A percentile compares a stretch with the other conserved stretches of the same genome.
Conservation (phyloP, 305 asterid species). For the Fraxinus ornus region DNA sequence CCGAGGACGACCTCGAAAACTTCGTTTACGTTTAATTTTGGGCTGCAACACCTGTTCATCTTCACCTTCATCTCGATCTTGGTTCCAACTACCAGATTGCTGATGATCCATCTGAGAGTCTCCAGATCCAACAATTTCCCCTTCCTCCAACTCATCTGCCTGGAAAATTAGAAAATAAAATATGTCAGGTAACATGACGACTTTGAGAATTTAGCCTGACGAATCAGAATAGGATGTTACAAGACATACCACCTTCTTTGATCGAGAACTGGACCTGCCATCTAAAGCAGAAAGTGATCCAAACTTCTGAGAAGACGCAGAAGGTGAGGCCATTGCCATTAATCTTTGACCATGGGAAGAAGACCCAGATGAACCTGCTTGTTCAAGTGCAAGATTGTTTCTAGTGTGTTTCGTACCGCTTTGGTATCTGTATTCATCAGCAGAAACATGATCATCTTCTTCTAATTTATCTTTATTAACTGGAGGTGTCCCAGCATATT, state of each 20-base stretch:
- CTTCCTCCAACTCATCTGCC: slow-evolving; percentile 91
- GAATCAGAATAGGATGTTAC: slow-evolving; percentile 21
- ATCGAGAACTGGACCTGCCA: slow-evolving; percentile 76
- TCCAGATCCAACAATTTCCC: slow-evolving; percentile 90
- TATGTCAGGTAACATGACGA: slow-evolving; percentile 5
- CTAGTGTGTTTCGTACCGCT: slow-evolving; percentile 49
- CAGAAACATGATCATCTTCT: slow-evolving; percentile 67
- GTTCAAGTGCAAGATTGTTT: slow-evolving; percentile 48
- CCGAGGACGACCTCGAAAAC: slow-evolving; percentile 85
- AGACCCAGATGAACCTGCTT: slow-evolving; percentile 86
- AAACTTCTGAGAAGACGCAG: slow-evolving; percentile 93
- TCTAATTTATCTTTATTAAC: slow-evolving; percentile 68
- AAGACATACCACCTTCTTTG: slow-evolving; percentile 67
- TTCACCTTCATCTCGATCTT: slow-evolving; percentile 97
- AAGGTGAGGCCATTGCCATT: slow-evolving; percentile 61
- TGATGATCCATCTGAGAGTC: slow-evolving; percentile 88
- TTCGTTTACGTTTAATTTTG: slow-evolving; percentile 84
- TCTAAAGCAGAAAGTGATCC: slow-evolving; percentile 98
- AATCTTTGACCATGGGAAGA: slow-evolving; percentile 73
- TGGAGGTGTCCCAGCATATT: slow-evolving; percentile 53
- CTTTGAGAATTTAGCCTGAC: slow-evolving; percentile 11
- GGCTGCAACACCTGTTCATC: slow-evolving; percentile 98
- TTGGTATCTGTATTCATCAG: slow-evolving; percentile 57
- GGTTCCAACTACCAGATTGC: slow-evolving; percentile 97
- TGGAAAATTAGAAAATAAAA: slow-evolving; percentile 34